phyloP scores from a whole-genome alignment of 139 green algal genomes.

The Haematococcus sp. region DNA sequence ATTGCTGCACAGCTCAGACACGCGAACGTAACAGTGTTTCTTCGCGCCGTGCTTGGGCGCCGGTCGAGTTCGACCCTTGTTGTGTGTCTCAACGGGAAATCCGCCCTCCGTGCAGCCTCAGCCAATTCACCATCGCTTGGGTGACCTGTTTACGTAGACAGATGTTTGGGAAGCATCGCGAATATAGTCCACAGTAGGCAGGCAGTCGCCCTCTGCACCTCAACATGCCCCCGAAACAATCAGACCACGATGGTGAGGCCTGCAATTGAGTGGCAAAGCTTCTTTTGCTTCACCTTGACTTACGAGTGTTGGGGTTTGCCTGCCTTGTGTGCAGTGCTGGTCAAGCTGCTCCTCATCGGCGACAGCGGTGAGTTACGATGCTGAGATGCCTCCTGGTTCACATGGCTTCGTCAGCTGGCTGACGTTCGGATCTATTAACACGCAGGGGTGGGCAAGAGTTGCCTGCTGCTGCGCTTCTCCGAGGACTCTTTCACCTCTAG shows the following conservation, averaged over 20 bases:
- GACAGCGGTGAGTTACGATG: constrained; percentile 79
- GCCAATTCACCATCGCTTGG: no score
- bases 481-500: constrained; percentile 95
- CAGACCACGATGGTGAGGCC: constrained; percentile 4
- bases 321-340: constrained; percentile 44
- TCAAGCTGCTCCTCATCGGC: constrained; percentile 96
- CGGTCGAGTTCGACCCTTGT: no score
- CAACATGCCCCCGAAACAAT: constrained; percentile 2
- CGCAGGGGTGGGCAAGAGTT: constrained; percentile 95
- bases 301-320: not conserved
- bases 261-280: not conserved
- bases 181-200: no score
- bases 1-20: no score
- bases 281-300: not conserved
- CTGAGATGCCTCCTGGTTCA: not conserved
- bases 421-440: not conserved
- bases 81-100: no score
- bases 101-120: no score
- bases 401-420: not conserved
- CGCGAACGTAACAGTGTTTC: no score
- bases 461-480: constrained; percentile 91
- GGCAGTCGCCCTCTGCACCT: no score
- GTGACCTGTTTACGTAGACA: no score
- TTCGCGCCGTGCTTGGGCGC: no score
- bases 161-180: no score